phyloP scores from a whole-genome alignment of 2,329 filamentous ascomycete species.

The Phialophora macrospora region DNA sequence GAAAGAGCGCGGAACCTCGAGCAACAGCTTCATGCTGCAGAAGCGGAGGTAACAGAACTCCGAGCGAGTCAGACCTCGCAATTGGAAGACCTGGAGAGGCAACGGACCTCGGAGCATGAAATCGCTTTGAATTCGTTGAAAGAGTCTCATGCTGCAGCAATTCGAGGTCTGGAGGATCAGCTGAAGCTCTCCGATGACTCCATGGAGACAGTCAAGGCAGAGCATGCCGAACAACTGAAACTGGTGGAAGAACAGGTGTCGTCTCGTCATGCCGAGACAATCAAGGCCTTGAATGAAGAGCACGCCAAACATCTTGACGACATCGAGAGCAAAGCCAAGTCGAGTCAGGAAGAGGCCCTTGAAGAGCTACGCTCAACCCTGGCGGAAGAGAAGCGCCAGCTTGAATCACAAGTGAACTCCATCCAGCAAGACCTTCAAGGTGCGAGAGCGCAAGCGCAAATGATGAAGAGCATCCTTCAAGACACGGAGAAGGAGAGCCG shows the following conservation, averaged over 20 bases:
- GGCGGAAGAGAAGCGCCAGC: conserved; percentile 42
- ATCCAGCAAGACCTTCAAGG: conserved; percentile 41
- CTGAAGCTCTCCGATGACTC: conserved; percentile 28
- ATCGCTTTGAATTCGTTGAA: conserved; percentile 26
- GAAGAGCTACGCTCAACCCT: conserved; percentile 35
- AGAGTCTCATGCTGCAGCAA: conserved; percentile 27
- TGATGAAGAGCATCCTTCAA: conserved; percentile 32
- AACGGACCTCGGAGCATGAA: conserved; percentile 33
- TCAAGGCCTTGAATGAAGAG: conserved; percentile 25
- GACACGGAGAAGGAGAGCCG: conserved; percentile 27
- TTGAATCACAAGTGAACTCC: conserved; percentile 45
- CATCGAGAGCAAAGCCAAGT: conserved; percentile 17
- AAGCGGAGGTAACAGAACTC: conserved; percentile 22
- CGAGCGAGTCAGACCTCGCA: conserved; percentile 43
- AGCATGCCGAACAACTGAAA: conserved; percentile 24
- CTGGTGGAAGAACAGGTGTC: conserved; percentile 27
- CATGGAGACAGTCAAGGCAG: conserved; percentile 29
- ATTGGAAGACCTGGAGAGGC: conserved; percentile 44
- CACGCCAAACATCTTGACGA: conserved; percentile 28
- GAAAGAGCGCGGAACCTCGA: conserved; percentile 25
- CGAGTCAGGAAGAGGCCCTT: conserved; percentile 20
- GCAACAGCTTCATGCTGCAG: conserved; percentile 27
- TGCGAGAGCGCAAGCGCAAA: conserved; percentile 32
- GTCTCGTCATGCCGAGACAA: conserved; percentile 17
- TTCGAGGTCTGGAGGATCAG: conserved; percentile 42